These are phyloP conservation scores for Colletotrichum echinochloae DNA, from an alignment of 2,329 filamentous ascomycete genomes.

Conservation along the genomic window DNA sequence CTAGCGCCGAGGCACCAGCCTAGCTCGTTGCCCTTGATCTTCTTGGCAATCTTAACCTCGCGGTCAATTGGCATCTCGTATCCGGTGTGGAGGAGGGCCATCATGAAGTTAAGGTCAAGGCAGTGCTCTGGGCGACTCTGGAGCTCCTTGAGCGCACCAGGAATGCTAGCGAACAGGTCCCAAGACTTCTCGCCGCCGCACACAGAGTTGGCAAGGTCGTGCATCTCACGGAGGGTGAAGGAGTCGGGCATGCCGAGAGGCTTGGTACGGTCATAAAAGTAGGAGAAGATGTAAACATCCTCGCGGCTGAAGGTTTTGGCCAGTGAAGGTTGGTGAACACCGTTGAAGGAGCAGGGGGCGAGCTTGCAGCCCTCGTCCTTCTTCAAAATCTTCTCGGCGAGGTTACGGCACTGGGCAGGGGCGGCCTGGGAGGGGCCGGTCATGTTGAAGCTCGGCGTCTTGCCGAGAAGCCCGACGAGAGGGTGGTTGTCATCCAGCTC, in stretches of 20 bases:
- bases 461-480: constrained; percentile 74
- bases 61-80: constrained; percentile 98
- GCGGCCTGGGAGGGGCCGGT: constrained; percentile 81
- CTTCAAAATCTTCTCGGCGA: constrained; percentile 90
- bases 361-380: constrained; percentile 87
- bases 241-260: constrained; percentile 98
- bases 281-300: constrained; percentile 96
- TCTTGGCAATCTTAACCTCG: constrained; percentile 98
- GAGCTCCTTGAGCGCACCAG: constrained; percentile 84
- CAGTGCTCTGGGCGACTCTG: constrained; percentile 88
- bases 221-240: constrained; percentile 91
- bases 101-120: constrained; percentile 96
- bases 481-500: constrained; percentile 74
- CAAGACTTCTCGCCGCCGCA: constrained; percentile 83
- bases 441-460: constrained; percentile 81
- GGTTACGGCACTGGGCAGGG: constrained; percentile 86
- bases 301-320: constrained; percentile 92
- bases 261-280: constrained; percentile 96
- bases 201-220: constrained; percentile 85
- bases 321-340: constrained; percentile 92
- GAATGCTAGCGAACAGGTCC: constrained; percentile 82
- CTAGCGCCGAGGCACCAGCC: constrained; percentile 98
- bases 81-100: constrained; percentile 90
- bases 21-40: constrained; percentile 96
- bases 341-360: constrained; percentile 97